Conservation (phyloP, 164 flowering plant species). For the Houttuynia cordata region DNA sequence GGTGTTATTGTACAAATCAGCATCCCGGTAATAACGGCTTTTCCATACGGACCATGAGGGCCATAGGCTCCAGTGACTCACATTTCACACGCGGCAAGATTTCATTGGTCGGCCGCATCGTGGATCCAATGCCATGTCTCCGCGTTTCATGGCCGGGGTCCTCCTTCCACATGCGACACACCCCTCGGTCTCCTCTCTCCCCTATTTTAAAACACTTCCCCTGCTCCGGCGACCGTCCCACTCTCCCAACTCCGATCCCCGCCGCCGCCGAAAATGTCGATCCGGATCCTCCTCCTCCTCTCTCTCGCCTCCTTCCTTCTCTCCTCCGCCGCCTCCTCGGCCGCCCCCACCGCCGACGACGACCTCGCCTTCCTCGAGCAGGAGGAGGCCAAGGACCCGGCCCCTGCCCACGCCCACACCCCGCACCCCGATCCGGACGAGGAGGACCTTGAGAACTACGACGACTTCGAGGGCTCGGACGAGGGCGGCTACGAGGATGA, state of each 20-base stretch:
- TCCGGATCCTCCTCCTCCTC: constrained; percentile 34
- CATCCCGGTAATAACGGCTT: no score
- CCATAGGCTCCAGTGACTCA: constrained; percentile 2
- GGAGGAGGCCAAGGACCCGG: constrained; percentile 11
- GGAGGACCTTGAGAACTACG: constrained; percentile 18
- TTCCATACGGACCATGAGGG: no score
- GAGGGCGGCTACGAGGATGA: no score
- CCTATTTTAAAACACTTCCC: neutral
- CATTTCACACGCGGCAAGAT: neutral
- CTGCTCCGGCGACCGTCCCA: neutral
- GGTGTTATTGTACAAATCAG: no score
- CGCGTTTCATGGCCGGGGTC: neutral
- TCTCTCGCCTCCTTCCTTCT: constrained; percentile 36
- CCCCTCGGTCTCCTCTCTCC: no score
- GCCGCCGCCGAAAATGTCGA: constrained; percentile 25
- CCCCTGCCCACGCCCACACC: constrained; percentile 1
- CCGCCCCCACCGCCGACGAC: constrained; percentile 18
- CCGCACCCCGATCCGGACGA: constrained; percentile 12
- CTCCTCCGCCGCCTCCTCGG: constrained; percentile 16
- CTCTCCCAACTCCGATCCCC: neutral
- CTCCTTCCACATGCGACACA: no score
- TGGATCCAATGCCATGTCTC: neutral
- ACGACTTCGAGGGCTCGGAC: constrained; percentile 33
- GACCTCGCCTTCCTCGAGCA: constrained; percentile 62
- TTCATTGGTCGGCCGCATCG: neutral